phyloP scores from a whole-genome alignment of 495 filamentous ascomycete species.

The Penicillium paxilli region DNA sequence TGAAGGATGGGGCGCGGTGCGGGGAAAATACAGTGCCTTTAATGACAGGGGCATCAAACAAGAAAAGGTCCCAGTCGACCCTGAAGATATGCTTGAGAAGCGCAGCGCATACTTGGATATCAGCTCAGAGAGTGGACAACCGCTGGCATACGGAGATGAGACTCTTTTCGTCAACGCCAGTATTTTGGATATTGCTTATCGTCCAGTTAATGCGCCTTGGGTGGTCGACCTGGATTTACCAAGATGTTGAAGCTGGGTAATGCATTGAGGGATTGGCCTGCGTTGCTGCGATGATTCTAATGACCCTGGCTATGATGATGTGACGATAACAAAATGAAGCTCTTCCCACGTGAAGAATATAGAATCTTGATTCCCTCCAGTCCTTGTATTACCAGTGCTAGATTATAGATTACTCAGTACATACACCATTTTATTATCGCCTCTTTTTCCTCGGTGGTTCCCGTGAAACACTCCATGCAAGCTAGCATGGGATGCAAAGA shows the following conservation, averaged over 20 bases:
- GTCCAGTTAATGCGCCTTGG: conserved; percentile 58
- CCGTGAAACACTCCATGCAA: no score
- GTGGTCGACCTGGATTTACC: conserved; percentile 64
- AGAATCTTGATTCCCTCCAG: no score
- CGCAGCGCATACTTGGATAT: conserved; percentile 47
- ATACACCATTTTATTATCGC: no score
- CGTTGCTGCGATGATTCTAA: background rate
- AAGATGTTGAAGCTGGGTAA: background rate
- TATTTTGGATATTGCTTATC: conserved; percentile 53
- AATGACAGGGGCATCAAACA: conserved; percentile 15
- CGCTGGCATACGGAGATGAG: conserved; percentile 50
- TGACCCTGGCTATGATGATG: background rate
- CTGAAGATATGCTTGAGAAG: conserved; percentile 40
- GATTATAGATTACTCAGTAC: no score
- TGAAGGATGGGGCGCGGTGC: conserved; percentile 69
- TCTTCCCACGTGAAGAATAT: background rate
- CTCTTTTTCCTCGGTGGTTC: no score
- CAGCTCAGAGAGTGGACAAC: conserved; percentile 22
- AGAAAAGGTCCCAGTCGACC: conserved; percentile 32
- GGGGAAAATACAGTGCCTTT: conserved; percentile 52
- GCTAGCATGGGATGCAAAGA: no score
- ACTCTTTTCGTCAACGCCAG: conserved; percentile 76
- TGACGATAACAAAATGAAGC: conserved; percentile 8
- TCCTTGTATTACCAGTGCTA: no score
- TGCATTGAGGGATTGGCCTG: background rate